Evolutionary conservation across 2,329 filamentous ascomycete species (phyloP).

Genomic region (Claviceps fusiformis): DNA sequence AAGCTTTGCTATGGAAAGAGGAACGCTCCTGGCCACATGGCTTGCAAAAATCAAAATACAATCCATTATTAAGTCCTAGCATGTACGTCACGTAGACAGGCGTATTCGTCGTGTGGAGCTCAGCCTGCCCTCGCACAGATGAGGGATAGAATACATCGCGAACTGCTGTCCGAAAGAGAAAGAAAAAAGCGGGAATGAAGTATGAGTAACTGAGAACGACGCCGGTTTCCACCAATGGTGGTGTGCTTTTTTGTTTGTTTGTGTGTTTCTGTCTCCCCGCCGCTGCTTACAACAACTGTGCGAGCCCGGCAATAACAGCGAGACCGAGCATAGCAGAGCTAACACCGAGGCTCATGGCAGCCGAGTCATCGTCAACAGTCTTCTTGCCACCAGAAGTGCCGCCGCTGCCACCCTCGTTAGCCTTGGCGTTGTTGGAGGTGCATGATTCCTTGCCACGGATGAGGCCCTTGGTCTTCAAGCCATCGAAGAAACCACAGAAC

Average conservation of each 20-base stretch:
- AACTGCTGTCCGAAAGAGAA: slow-evolving; percentile 22
- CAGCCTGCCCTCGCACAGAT: slow-evolving; percentile 12
- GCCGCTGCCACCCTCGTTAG: slow-evolving; percentile 32
- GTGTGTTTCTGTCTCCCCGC: slow-evolving; percentile 1
- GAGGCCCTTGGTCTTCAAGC: slow-evolving; percentile 24
- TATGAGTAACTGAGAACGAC: slow-evolving; percentile 21
- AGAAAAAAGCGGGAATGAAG: slow-evolving; percentile 22
- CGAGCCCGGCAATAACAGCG: slow-evolving; percentile 31
- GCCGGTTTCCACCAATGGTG: slow-evolving; percentile 20
- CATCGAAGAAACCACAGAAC: slow-evolving; percentile 40
- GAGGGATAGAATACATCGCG: slow-evolving; percentile 18
- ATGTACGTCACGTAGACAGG: slow-evolving; percentile 13
- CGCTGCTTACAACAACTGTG: slow-evolving; percentile 38
- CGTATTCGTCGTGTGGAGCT: slow-evolving; percentile 11
- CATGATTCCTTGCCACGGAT: slow-evolving; percentile 33
- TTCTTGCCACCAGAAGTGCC: slow-evolving; percentile 14
- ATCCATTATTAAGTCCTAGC: slow-evolving; percentile 32
- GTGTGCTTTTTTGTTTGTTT: slow-evolving; percentile 11
- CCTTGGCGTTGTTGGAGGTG: slow-evolving; percentile 35
- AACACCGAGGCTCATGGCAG: slow-evolving; percentile 30
- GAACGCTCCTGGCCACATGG: neutral
- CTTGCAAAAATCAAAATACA: slow-evolving; percentile 20
- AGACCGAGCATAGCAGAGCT: slow-evolving; percentile 35
- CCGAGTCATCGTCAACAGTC: slow-evolving; percentile 22
- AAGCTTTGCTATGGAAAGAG: neutral